Evolutionary conservation across 495 filamentous ascomycete species (phyloP), one percentile per base, ranked within the genome.

Genomic region (Astrocystis sublimbata): DNA sequence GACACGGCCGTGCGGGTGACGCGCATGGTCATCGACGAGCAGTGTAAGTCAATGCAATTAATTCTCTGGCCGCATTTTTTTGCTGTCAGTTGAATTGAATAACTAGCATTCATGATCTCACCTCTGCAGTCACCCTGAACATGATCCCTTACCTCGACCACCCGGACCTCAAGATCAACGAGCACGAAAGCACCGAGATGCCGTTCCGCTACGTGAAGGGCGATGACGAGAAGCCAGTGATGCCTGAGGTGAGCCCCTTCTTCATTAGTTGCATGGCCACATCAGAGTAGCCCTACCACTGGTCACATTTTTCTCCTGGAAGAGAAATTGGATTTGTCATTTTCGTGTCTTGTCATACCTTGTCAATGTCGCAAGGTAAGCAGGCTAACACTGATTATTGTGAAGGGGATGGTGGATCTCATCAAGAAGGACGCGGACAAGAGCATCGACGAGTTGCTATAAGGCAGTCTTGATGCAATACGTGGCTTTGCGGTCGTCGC

Each of bases 1-100:
- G 94, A 98, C 75, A 98, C 94, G 17, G 94, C 94, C 1, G 94
- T 96, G 35, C 82, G 94, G 61, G 94, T 97, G 9, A 97, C 94
- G 38, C 85, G 96, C 60, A 85, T 96, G 71, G 89, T 98, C 15
- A 84, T 93, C 9, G 88, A 96, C 63, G 85, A 91, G 47, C 88
- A 90, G 78, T 81, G 93, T 96, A 68, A 66, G 79, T 54, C 38
- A 46, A 6, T 7, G 6, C 15, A n/a, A 6, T n/a, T n/a, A n/a
- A 12, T 8, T 23, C 19, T 23, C 23, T 13, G 3, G 17, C 30
- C 19, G 1, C 30, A 12, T 19, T 19, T 6, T 24, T 19, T n/a
- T 1, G 4, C 7, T 41, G 21, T 24, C 21, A 21, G 21, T 24
- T 17, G 21, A 8, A 1, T 45, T 23, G 4, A 2, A 28, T 23